phyloP scores from a whole-genome alignment of 176 grass and related monocot species.

The Hsuehochloa calcarea region DNA sequence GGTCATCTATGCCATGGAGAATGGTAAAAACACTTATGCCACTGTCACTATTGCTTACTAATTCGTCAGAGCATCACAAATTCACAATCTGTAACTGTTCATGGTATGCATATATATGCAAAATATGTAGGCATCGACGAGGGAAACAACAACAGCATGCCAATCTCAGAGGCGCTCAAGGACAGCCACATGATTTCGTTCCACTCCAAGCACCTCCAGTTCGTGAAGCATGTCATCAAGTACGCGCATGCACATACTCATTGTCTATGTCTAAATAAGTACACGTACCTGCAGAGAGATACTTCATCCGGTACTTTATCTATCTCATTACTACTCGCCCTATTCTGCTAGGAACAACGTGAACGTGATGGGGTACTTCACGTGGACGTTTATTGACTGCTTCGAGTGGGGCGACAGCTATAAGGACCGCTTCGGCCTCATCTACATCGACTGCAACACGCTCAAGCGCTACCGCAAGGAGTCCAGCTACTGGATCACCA shows the following conservation, averaged over 20 bases:
- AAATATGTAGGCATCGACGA: constrained; percentile 16
- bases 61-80: not conserved
- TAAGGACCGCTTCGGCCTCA: constrained; percentile 42
- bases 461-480: constrained; percentile 62
- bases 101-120: no score
- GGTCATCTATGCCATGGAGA: constrained; percentile 46
- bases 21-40: not conserved
- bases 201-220: constrained; percentile 41
- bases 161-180: constrained; percentile 40
- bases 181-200: constrained; percentile 48
- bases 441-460: constrained; percentile 41
- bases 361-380: constrained; percentile 46
- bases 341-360: constrained; percentile 18
- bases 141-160: constrained; percentile 37
- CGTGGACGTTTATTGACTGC: constrained; percentile 64
- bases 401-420: constrained; percentile 60
- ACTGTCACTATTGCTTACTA: not conserved
- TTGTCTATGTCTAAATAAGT: no score
- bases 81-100: not conserved
- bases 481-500: constrained; percentile 48
- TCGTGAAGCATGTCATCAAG: constrained; percentile 50
- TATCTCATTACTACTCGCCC: no score
- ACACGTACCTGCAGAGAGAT: no score
- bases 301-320: no score
- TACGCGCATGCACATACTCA: not conserved